Evolutionary conservation across 805 yeast genomes (phyloP), one percentile per base, ranked within the genome.

Genomic region (Saturnispora silvae): DNA sequence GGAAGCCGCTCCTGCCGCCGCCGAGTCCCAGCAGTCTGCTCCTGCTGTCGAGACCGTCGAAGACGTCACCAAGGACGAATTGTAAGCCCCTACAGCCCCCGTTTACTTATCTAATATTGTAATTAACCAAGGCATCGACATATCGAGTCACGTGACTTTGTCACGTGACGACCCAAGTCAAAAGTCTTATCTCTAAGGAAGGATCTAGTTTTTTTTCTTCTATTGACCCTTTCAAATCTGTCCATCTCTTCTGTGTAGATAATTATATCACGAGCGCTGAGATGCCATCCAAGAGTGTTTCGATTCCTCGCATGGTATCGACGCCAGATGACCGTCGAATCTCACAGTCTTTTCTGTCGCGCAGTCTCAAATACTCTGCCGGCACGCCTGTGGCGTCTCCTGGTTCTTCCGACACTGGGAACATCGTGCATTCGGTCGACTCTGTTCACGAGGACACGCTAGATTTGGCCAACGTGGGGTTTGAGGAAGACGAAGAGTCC

Each of bases 381-480:
- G 57, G 49, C 39, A 57, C 47, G 34, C 58, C 49, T 3, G 26
- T 40, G 11, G 58, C 68, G 3, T 29, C 32, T 5, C 20, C 32
- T 8, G 23, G 4, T 5, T 35, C 39, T 7, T 13, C 10, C 22
- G 41, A 44, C 24, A 22, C 7, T 10, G 10, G 7, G 6, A 29
- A 37, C 9, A 15, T 35, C 2, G 68, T 72, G 13, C 67, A 65
- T 45, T 59, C 74, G 0, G 69, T 72, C 4, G 51, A 55, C 19
- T 65, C 68, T 13, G 63, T 75, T 31, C 77, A 75, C 44, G 76
- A 70, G 41, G 73, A 72, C 41, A 65, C 79, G 0, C 77, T 74
- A 1, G 68, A 63, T 30, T 59, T 73, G 33, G 81, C 81, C 4
- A 64, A 61, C 32, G 71, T 72, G 23, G 81, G 77, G 5, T 73